Conservation (phyloP, 139 green algal species). For the Micromonas pusilla region DNA sequence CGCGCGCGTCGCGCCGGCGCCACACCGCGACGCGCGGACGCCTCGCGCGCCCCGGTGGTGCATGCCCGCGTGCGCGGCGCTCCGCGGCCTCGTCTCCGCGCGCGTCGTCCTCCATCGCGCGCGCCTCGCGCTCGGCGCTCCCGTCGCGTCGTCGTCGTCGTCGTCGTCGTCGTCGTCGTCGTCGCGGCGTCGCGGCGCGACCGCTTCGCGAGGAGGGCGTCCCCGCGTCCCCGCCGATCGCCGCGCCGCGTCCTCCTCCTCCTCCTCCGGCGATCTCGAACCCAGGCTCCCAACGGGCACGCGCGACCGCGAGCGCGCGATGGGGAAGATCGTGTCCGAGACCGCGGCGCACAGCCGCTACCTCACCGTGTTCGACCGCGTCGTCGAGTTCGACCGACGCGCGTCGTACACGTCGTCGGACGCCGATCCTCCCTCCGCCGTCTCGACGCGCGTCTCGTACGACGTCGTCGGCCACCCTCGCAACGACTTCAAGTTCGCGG, state of each 20-base stretch:
- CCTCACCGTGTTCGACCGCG: conserved; percentile 18
- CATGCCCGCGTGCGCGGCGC: no score
- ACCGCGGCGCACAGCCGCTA: not conserved
- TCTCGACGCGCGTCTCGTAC: conserved; percentile 1
- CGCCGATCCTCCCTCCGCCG: not conserved
- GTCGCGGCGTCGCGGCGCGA: not conserved
- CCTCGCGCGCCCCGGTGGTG: no score
- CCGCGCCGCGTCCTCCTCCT: not conserved
- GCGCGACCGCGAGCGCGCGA: no score
- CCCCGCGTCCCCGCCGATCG: no score
- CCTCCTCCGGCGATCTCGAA: not conserved
- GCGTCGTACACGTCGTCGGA: not conserved
- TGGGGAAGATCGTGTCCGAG: not conserved
- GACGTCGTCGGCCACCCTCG: conserved; percentile 22
- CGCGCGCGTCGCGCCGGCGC: not conserved
- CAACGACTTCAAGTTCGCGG: conserved; percentile 1
- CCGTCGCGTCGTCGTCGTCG: not conserved
- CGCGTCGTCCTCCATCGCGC: not conserved
- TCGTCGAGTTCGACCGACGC: not conserved
- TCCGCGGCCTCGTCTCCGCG: no score
- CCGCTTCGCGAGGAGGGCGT: not conserved
- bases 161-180: not conserved
- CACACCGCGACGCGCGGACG: not conserved
- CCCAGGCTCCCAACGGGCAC: no score
- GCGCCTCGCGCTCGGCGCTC: not conserved